A percentile compares a stretch with the other conserved stretches of the same genome.
Conservation (phyloP, 2,329 filamentous ascomycete genomes). For the Emmonsia crescens region DNA sequence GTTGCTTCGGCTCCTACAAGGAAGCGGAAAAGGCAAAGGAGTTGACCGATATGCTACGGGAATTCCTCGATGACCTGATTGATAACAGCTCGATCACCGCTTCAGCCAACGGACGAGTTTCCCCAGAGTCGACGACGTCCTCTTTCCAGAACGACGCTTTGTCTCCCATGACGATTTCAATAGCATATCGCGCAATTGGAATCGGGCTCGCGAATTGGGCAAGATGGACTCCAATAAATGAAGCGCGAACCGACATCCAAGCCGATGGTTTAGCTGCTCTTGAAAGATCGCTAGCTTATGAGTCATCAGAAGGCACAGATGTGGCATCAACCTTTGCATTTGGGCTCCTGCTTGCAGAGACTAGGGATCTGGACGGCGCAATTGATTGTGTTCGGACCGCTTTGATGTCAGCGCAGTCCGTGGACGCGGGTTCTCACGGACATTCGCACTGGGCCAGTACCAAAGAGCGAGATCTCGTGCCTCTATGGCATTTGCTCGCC, state of each 20-base stretch:
- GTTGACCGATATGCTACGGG: conserved; percentile 54
- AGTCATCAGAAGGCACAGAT: conserved; percentile 55
- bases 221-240: conserved; percentile 64
- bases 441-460: conserved; percentile 19
- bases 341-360: conserved; percentile 77
- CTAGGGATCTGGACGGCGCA: conserved; percentile 65
- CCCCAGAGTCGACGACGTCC: neutral
- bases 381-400: conserved; percentile 73
- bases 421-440: conserved; percentile 18
- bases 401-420: conserved; percentile 40
- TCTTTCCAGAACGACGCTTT: conserved; percentile 28
- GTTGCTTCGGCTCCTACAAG: conserved; percentile 63
- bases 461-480: conserved; percentile 48
- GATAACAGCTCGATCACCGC: conserved; percentile 13
- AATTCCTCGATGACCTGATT: conserved; percentile 15
- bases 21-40: conserved; percentile 70
- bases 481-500: conserved; percentile 84
- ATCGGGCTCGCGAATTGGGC: conserved; percentile 82
- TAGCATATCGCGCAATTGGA: conserved; percentile 75
- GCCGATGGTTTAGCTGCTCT: conserved; percentile 66
- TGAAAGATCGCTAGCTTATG: conserved; percentile 58
- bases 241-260: conserved; percentile 61
- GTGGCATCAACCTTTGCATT: conserved; percentile 71
- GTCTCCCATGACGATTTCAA: conserved; percentile 51
- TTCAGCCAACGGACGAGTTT: conserved; percentile 12